These are phyloP conservation scores for Ulota crispa DNA, from an alignment of 225 moss, liverwort and hornwort species.

Conservation along the genomic window DNA sequence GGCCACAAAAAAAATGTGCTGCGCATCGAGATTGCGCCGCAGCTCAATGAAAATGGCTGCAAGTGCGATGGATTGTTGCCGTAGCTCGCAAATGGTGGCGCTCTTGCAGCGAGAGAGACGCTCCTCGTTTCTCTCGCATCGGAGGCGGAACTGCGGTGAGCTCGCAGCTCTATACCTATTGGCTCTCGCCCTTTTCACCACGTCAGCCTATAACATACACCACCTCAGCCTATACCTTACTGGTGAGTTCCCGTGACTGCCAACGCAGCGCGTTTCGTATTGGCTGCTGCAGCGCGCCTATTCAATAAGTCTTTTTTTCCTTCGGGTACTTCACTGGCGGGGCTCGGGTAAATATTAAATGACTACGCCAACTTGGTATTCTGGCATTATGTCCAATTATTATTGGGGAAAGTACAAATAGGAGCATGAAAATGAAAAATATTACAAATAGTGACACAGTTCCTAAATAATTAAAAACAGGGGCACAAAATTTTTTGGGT, in stretches of 20 bases:
- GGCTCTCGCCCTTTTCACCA: background rate
- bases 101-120: background rate
- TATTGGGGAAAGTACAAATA: too few species aligned
- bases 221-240: background rate
- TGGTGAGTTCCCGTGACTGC: background rate
- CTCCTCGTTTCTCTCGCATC: background rate
- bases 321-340: background rate
- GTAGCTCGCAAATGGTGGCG: background rate
- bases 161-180: background rate
- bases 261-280: background rate
- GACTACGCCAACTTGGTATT: background rate
- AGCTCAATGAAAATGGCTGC: background rate
- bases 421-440: too few species aligned
- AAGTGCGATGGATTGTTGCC: background rate
- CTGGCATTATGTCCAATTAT: background rate
- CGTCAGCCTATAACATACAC: background rate
- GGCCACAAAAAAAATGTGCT: background rate
- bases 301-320: slow-evolving; percentile 27
- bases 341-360: background rate
- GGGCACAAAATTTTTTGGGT: too few species aligned
- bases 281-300: background rate
- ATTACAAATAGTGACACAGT: too few species aligned
- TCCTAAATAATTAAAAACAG: too few species aligned
- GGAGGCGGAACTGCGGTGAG: background rate
- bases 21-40: background rate